Evolutionary conservation across 1,139 yeast genomes (phyloP).

Genomic region (Saccharomyces pastorianus): DNA sequence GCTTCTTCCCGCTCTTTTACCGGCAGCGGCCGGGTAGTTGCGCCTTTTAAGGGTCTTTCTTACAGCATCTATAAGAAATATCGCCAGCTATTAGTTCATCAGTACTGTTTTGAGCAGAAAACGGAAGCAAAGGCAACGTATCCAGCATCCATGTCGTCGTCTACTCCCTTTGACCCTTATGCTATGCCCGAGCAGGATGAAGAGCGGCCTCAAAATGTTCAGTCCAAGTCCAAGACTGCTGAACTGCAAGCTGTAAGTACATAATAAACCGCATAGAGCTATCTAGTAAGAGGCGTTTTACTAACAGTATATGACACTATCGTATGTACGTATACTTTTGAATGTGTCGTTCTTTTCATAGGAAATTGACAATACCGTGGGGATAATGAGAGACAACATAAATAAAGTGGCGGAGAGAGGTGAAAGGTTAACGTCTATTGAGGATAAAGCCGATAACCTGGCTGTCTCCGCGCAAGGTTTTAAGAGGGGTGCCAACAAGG

Average conservation of each 20-base stretch:
- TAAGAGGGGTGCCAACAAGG: too few relatives aligned
- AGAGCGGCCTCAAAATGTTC: constrained; percentile 19
- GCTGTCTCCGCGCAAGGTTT: too few relatives aligned
- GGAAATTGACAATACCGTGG: too few relatives aligned
- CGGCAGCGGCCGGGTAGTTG: not conserved
- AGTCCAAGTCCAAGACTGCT: constrained; percentile 61
- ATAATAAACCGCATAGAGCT: not conserved
- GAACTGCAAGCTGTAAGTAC: constrained; percentile 56
- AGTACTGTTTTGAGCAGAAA: not conserved
- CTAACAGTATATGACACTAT: not conserved
- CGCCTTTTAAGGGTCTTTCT: not conserved
- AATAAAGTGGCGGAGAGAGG: too few relatives aligned
- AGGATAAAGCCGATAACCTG: too few relatives aligned
- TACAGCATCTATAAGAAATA: not conserved
- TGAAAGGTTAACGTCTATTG: too few relatives aligned
- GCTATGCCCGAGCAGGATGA: constrained; percentile 50
- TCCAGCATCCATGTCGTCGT: constrained; percentile 49
- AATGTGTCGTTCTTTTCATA: not conserved
- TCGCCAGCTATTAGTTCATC: not conserved
- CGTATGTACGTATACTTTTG: not conserved
- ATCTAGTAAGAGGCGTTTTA: not conserved
- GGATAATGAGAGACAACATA: too few relatives aligned
- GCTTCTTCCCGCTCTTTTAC: not conserved
- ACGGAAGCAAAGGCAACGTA: not conserved
- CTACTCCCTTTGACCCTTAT: constrained; percentile 86